These are phyloP conservation scores for Pholiota conissans DNA, from an alignment of 768 basidiomycete genomes.

Conservation along the genomic window DNA sequence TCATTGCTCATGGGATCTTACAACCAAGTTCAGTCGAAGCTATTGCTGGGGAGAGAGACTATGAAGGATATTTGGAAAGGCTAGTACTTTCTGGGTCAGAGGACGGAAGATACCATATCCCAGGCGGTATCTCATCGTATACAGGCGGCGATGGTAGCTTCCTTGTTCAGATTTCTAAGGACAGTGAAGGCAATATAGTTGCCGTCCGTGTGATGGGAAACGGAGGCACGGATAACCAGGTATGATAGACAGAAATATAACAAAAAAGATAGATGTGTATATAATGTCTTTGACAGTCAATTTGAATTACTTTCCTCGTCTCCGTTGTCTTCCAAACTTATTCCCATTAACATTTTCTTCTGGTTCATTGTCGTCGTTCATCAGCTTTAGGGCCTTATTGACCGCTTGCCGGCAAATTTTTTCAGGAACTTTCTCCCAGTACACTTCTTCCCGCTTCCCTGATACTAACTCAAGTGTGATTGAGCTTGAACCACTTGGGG, in stretches of 20 bases:
- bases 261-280: too few relatives aligned
- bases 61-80: neutral
- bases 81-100: slow-evolving; percentile 2
- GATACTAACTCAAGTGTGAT: slow-evolving; percentile 56
- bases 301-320: neutral
- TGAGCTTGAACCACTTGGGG: slow-evolving; percentile 9
- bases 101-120: slow-evolving; percentile 1
- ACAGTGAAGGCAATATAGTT: neutral
- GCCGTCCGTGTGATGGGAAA: neutral
- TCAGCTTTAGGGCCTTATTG: slow-evolving; percentile 35
- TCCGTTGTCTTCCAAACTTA: too few relatives aligned
- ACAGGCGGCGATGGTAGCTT: slow-evolving; percentile 1
- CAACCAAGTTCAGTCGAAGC: neutral
- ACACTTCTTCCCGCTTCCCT: slow-evolving; percentile 67
- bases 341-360: too few relatives aligned
- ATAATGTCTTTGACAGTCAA: too few relatives aligned
- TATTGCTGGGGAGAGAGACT: neutral
- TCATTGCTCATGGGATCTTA: neutral
- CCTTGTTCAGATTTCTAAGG: neutral
- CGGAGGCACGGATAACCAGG: neutral
- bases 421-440: slow-evolving; percentile 81
- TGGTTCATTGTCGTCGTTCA: too few relatives aligned
- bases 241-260: neutral
- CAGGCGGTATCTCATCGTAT: slow-evolving; percentile 1
- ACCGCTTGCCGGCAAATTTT: slow-evolving; percentile 67